Base-by-base conservation (phyloP, 208 protist genomes). In the Trypanosoma melophagium region DNA sequence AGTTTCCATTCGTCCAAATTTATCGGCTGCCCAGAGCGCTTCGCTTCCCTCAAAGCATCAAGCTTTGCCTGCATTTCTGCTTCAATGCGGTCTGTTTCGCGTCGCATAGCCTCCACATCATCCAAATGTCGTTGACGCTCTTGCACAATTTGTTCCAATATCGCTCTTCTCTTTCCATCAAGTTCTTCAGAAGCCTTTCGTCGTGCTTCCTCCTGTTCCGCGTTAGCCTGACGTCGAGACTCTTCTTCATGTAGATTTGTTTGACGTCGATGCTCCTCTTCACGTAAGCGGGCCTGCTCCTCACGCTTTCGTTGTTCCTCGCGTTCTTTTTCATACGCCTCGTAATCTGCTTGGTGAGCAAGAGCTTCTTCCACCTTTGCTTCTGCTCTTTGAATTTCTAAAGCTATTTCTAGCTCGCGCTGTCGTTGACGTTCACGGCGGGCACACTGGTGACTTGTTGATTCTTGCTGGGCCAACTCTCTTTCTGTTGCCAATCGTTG, bases 31-130 rank as follows among this genome's bases (percentile, higher is more conserved):
- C 89, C 89, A 45, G 87, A 79, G 16, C 65, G 66, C 69, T 93
- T 92, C 1, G 89, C 89, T 53, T 88, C 79, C 4, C 89, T 80
- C 8, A 95, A 76, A 13, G 87, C 87, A 53, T 95, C 87, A n/a
- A 95, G 76, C 44, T 93, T 95, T n/a, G 86, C 82, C 40, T 75
- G 78, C 89, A 95, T 95, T 64, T 91, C 89, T 5, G 84, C 83
- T 59, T 93, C 89, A 50, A 95, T 95, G 47, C 84, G 78, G 61
- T 95, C 89, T 14, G 89, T 93, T 61, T 95, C 86, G 13, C 69
- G 74, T 47, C 89, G 81, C 89, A 93, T 95, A 22, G 79, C 84
- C 2, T 81, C 81, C 51, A 92, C 75, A 45, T 91, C 84, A 42
- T 87, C 80, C 71, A 87, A 77, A 52, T 95, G 89, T 14, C 68